phyloP scores from a whole-genome alignment of 116 monocot species.

The Dioscorea cayenensis region DNA sequence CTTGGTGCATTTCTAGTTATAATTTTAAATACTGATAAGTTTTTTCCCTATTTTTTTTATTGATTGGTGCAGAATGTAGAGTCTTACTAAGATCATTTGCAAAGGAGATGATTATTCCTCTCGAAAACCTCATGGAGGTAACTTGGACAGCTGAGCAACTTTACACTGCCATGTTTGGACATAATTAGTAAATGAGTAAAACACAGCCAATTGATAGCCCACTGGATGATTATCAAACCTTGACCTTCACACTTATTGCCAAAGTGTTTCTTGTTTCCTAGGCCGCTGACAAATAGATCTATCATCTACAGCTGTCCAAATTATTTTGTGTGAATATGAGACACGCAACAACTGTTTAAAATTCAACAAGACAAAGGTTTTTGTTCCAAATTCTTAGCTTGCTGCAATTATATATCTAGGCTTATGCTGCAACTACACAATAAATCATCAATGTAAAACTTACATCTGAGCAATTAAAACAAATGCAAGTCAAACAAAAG shows the following conservation, averaged over 20 bases:
- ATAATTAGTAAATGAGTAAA: background rate
- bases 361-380: background rate
- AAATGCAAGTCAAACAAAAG: too few species aligned
- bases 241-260: background rate
- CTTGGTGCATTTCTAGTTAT: background rate
- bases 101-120: constrained; percentile 23
- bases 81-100: constrained; percentile 18
- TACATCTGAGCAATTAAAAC: too few species aligned
- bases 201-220: background rate
- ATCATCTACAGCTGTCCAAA: background rate
- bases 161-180: constrained; percentile 13
- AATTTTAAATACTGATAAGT: background rate
- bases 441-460: too few species aligned
- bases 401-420: background rate
- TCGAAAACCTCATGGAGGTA: constrained; percentile 18
- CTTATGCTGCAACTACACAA: background rate
- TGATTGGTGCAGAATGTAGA: constrained; percentile 30
- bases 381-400: background rate
- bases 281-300: background rate
- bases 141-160: constrained; percentile 36
- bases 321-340: background rate
- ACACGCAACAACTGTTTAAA: background rate
- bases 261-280: background rate
- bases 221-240: background rate
- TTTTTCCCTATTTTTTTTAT: background rate